Evolutionary conservation across 176 grass and related monocot species (phyloP), one percentile per base, ranked within the genome.

Genomic region (Eleusine coracana): DNA sequence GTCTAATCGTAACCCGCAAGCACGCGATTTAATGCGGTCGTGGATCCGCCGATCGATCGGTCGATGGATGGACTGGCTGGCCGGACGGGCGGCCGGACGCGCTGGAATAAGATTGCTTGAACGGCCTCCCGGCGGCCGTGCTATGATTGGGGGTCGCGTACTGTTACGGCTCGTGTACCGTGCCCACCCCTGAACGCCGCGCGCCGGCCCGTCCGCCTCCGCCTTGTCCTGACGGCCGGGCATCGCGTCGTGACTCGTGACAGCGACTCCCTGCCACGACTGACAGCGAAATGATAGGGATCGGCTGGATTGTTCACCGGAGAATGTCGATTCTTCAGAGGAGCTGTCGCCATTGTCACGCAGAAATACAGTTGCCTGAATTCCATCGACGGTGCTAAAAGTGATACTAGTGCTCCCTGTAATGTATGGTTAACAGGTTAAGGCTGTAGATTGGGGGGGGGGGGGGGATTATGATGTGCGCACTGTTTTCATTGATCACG

Each of bases 51-150:
- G 70, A 51, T 48, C 86, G 70, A 51, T 48, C 68, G 10, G 3
- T 78, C 70, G 23, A 38, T 8, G 5, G 29, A 62, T 63, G 60
- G 2, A 14, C 48, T 12, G 21, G 41, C 6, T 6, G 25, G 6
- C 6, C 46, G 46, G 7, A 21, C 76, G 42, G n/a, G 11, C 39
- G 49, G 10, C 29, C 56, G 73, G 56, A 1, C 55, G 13, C 56
- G n/a, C 59, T 49, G 54, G 51, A 67, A 40, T 75, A 8, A 0
- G 69, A 61, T 79, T 40, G 39, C 87, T 51, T 69, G 81, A 81
- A 85, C 82, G 63, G 87, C 28, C 76, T 75, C 63, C 63, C 81
- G 12, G 60, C 13, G 81, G 61, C 61, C 82, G 87, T 85, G 87
- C 76, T 27, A 89, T 85, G 13, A 85, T 89, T 80, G 87, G 41